These are phyloP conservation scores for Fusarium sp. DNA, from an alignment of 2,329 filamentous ascomycete genomes.

Conservation along the genomic window DNA sequence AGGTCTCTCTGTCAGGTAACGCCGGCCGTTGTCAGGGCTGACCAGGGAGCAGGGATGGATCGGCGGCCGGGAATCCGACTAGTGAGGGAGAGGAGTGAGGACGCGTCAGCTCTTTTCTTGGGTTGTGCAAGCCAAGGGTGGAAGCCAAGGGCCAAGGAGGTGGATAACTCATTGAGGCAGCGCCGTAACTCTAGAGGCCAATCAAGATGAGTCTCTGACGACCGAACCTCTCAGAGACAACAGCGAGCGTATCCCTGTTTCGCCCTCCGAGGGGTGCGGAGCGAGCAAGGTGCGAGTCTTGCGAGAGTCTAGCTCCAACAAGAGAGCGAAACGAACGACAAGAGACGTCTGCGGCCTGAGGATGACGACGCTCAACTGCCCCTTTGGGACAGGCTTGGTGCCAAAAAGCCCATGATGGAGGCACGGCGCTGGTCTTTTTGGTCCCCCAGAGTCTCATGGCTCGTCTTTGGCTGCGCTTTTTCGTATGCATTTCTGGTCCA, in stretches of 20 bases:
- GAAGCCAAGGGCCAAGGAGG: constrained; percentile 27
- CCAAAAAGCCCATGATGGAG: constrained; percentile 34
- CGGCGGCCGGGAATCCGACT: constrained; percentile 34
- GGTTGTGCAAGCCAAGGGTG: constrained; percentile 42
- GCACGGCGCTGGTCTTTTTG: constrained; percentile 8
- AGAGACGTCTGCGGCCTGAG: constrained; percentile 40
- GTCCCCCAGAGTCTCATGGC: constrained; percentile 5
- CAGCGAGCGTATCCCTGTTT: constrained; percentile 11
- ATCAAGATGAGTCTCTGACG: constrained; percentile 10
- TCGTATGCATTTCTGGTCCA: constrained; percentile 23
- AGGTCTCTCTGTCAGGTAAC: constrained; percentile 20
- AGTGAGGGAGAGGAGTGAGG: constrained; percentile 39
- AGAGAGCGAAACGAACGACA: constrained; percentile 21
- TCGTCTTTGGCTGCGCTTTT: constrained; percentile 22
- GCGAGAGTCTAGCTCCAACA: not conserved
- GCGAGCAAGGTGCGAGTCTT: constrained; percentile 4
- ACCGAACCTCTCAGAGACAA: constrained; percentile 24
- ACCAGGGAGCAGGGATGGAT: constrained; percentile 32
- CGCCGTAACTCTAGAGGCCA: constrained; percentile 11
- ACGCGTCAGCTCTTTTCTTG: constrained; percentile 43
- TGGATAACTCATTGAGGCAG: constrained; percentile 33
- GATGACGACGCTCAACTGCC: constrained; percentile 46
- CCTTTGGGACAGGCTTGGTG: constrained; percentile 33
- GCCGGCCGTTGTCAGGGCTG: constrained; percentile 33
- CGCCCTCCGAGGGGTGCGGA: constrained; percentile 14